phyloP scores from a whole-genome alignment of 202 grass and related monocot species.

The Carex arenaria region DNA sequence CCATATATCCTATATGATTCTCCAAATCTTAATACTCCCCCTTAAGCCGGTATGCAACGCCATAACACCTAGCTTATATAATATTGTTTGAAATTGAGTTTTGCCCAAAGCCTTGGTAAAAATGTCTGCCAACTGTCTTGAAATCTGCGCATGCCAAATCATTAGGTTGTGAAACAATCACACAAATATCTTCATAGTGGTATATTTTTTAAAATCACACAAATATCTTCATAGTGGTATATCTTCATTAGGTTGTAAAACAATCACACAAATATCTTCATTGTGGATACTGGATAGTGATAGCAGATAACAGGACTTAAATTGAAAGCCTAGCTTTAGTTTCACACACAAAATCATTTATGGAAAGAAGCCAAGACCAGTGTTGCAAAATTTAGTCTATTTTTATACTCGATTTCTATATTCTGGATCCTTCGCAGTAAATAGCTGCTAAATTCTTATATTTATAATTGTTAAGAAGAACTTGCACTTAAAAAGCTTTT shows the following conservation, averaged over 20 bases:
- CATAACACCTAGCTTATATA: no score
- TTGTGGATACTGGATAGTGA: neutral
- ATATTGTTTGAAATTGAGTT: no score
- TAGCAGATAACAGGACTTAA: neutral
- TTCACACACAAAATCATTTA: neutral
- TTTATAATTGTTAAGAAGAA: neutral
- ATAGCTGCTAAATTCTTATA: neutral
- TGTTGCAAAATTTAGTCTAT: neutral
- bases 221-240: no score
- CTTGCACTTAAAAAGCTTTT: neutral
- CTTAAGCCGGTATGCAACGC: no score
- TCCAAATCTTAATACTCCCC: no score
- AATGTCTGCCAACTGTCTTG: no score
- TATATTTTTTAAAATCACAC: neutral
- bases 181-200: neutral
- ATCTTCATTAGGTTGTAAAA: no score
- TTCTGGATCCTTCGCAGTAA: neutral
- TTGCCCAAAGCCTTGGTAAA: no score
- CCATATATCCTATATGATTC: no score
- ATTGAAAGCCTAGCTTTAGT: neutral
- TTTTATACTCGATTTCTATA: neutral
- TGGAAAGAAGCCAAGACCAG: neutral
- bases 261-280: no score
- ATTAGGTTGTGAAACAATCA: neutral
- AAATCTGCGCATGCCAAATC: slow-evolving; percentile 43